Base-by-base conservation (phyloP, 2,329 filamentous ascomycete genomes). In the Talaromyces sp. region DNA sequence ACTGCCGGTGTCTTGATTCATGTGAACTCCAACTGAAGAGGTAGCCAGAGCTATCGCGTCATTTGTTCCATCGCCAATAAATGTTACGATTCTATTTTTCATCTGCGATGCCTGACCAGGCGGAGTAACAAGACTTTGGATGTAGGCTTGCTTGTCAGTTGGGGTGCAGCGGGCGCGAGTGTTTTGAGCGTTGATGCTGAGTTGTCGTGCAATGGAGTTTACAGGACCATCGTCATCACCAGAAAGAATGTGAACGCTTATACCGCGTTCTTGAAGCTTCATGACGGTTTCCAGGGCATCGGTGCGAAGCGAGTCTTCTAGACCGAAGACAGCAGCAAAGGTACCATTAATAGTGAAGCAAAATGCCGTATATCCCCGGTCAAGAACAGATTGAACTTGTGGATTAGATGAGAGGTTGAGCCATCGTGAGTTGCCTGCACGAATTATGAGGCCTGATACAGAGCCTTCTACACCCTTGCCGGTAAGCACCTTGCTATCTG, bases 11-110 rank as follows among this genome's bases (percentile, higher is more conserved):
- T 27, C 24, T 51, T 76, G 78, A 53, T 81, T 82, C 66, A 93
- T 82, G 58, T 90, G 86, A 0, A 91, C 77, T 24, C 90, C 90
- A 24, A 93, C 80, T 5, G 81, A 82, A 1, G 90, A 87, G 65
- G 86, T 82, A 0, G 87, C 84, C 2, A 93, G 78, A 0, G 89
- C 89, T 2, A 84, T 78, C 0, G 89, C 87, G 64, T 93, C 89
- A 67, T 93, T 93, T 13, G 87, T 91, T 1, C 90, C 90, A 61
- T 93, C 89, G 30, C 89, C 89, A 46, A 83, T 81, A 69, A 93
- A 92, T 5, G 91, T 70, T 16, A 90, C 81, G 1, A 80, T 58
- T n/a, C 59, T 64, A n/a, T 54, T 44, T 33, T 58, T 55, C 36
- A 20, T 1, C 44, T 47, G 29, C 43, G 24, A 20, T 19, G 24